These are phyloP conservation scores for Pichia sp. DNA, from an alignment of 1,139 yeast genomes.

Conservation along the genomic window DNA sequence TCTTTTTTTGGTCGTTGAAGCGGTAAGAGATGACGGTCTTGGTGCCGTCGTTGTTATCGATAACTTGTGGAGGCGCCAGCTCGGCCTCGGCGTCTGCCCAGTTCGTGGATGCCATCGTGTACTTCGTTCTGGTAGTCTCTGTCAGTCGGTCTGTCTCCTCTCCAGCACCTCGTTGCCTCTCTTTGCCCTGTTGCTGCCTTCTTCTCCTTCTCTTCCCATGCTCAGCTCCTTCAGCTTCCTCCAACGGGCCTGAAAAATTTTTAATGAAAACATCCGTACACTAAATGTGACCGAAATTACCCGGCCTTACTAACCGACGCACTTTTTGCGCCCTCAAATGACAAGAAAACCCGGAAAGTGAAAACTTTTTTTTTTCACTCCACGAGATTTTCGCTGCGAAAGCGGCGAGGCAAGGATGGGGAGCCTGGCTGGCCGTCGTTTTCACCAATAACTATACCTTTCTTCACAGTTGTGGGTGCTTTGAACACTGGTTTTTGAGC, in stretches of 20 bases:
- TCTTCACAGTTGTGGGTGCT: too few species aligned
- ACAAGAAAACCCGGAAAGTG: not conserved
- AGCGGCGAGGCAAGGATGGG: too few species aligned
- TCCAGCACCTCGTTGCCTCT: not conserved
- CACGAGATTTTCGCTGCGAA: not conserved
- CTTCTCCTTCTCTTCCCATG: not conserved
- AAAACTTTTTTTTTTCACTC: not conserved
- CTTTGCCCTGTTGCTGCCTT: not conserved
- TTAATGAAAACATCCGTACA: not conserved
- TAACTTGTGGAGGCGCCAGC: conserved; percentile 65
- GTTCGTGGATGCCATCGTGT: conserved; percentile 7
- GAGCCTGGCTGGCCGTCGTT: too few species aligned
- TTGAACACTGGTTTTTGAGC: not conserved
- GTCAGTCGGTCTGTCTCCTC: not conserved
- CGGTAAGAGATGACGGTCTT: conserved; percentile 80
- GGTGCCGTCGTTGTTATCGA: conserved; percentile 80
- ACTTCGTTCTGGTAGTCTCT: not conserved
- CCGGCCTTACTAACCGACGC: not conserved
- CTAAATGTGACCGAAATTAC: not conserved
- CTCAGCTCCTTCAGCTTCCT: not conserved
- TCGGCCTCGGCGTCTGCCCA: conserved; percentile 69
- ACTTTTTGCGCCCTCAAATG: not conserved
- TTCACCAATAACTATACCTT: too few species aligned
- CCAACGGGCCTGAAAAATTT: not conserved
- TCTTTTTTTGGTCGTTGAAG: conserved; percentile 74